Evolutionary conservation across 2,329 filamentous ascomycete species (phyloP).

Genomic region (Gnomoniopsis smithogilvyi): DNA sequence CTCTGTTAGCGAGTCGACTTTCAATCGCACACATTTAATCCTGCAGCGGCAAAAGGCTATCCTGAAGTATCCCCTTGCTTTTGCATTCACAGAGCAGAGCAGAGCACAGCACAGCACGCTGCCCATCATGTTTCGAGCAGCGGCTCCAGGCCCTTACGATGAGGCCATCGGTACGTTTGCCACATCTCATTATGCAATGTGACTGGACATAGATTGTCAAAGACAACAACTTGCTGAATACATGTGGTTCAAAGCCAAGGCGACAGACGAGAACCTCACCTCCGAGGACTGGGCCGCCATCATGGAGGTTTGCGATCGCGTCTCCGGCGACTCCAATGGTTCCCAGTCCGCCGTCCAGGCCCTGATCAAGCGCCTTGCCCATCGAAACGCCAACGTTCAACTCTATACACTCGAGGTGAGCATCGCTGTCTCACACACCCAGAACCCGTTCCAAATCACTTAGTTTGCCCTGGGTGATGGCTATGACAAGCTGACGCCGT

Average conservation of each 20-base stretch:
- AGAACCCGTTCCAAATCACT: background rate
- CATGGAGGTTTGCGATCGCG: conserved; percentile 62
- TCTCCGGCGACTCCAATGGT: conserved; percentile 50
- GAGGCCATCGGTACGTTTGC: conserved; percentile 53
- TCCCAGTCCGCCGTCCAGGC: conserved; percentile 84
- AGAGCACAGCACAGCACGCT: conserved; percentile 18
- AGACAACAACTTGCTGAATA: background rate
- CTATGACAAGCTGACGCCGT: conserved; percentile 10
- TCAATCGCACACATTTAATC: too few species aligned
- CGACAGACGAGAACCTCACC: conserved; percentile 97
- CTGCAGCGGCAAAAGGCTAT: too few species aligned
- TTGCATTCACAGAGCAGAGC: background rate
- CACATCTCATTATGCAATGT: background rate
- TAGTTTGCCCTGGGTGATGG: conserved; percentile 2
- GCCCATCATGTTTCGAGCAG: conserved; percentile 55
- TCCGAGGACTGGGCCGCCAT: conserved; percentile 69
- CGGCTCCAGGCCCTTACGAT: conserved; percentile 56
- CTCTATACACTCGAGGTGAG: conserved; percentile 84
- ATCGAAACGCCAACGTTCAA: conserved; percentile 94
- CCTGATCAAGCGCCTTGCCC: conserved; percentile 87
- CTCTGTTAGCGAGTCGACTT: background rate
- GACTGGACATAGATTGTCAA: background rate
- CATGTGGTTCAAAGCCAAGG: conserved; percentile 51
- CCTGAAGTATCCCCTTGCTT: background rate
- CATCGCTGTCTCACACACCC: background rate